Base-by-base conservation (phyloP, 2,329 filamentous ascomycete species). In the Fusarium liriodendri region DNA sequence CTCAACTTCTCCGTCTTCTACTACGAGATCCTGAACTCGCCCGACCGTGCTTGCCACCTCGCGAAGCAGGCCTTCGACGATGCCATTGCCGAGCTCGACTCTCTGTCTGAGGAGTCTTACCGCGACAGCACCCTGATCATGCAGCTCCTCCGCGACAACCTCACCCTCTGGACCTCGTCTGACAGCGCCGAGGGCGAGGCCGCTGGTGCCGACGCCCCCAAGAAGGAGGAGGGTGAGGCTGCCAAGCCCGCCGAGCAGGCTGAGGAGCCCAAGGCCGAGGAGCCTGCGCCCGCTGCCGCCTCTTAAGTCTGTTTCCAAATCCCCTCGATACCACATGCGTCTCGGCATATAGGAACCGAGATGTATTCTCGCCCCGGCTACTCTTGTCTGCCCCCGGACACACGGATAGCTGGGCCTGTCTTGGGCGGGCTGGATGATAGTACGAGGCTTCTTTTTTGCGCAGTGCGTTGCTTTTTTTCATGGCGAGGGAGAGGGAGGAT, bases 1-100 rank as follows among this genome's bases (percentile, higher is more conserved):
- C 92, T 98, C 80, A 98, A 98, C 93, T 98, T 98, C 92, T 98
- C 95, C 76, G 96, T 98, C 82, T 98, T 98, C 91, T 98, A 98
- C 93, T 99, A 99, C 86, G 97, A 99, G 92, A 99, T 98, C 84
- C 90, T 98, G 82, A 99, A 98, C 90, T 95, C 96, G 52, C 96
- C 96, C 76, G 97, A 98, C 85, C 96, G 97, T 83, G 96, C 96
- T 82, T 98, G 96, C 92, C 96, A 98, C 85, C 92, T 98, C 78
- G 96, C 96, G 86, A 98, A 98, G 92, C 96, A 98, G 89, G 96
- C 97, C 61, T 98, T 98, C 83, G 96, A 98, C 84, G 96, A 98
- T 85, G 96, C 96, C 82, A 98, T 98, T 84, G 96, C 96, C 82
- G 95, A 98, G 89, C 94, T 98, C 78, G 95, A 98, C 85, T 98